phyloP scores from a whole-genome alignment of 2,329 filamentous ascomycete genomes.

The Alternaria angustiovoidea region DNA sequence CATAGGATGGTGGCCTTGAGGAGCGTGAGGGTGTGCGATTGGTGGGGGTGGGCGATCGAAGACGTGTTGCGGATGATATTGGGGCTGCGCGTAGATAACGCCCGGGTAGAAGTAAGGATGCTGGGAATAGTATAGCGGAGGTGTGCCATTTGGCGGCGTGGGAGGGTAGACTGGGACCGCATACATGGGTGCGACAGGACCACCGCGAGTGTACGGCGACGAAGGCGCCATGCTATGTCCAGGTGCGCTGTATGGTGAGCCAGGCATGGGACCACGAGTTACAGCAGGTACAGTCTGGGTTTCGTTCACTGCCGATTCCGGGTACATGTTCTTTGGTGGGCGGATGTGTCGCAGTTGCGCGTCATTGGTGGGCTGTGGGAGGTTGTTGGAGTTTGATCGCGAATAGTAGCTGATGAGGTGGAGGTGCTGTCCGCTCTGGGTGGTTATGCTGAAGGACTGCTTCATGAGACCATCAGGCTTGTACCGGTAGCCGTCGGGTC shows the following conservation, averaged over 20 bases:
- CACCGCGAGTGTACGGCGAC: slow-evolving; percentile 56
- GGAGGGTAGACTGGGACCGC: slow-evolving; percentile 52
- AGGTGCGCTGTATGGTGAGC: slow-evolving; percentile 63
- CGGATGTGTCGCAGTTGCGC: slow-evolving; percentile 80
- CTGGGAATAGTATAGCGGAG: slow-evolving; percentile 51
- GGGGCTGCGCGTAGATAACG: slow-evolving; percentile 46
- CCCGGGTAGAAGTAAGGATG: slow-evolving; percentile 43
- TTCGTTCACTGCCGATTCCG: slow-evolving; percentile 92
- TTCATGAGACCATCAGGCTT: slow-evolving; percentile 98
- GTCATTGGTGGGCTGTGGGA: slow-evolving; percentile 84
- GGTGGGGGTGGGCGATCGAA: slow-evolving; percentile 51
- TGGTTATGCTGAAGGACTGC: slow-evolving; percentile 99
- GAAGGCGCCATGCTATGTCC: slow-evolving; percentile 64
- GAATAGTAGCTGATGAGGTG: slow-evolving; percentile 98
- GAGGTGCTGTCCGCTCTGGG: slow-evolving; percentile 85
- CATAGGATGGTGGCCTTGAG: slow-evolving; percentile 39
- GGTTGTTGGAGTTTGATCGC: slow-evolving; percentile 75
- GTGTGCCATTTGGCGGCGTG: slow-evolving; percentile 52
- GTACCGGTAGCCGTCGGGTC: slow-evolving; percentile 56
- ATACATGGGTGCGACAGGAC: slow-evolving; percentile 53
- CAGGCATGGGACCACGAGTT: slow-evolving; percentile 74
- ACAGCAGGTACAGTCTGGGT: slow-evolving; percentile 80
- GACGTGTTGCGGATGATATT: slow-evolving; percentile 38
- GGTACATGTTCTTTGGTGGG: slow-evolving; percentile 94
- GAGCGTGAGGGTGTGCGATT: slow-evolving; percentile 50